A percentile compares a stretch with the other conserved stretches of the same genome.
phyloP scores from a whole-genome alignment of 768 basidiomycete species.

The Phaffia australis region DNA sequence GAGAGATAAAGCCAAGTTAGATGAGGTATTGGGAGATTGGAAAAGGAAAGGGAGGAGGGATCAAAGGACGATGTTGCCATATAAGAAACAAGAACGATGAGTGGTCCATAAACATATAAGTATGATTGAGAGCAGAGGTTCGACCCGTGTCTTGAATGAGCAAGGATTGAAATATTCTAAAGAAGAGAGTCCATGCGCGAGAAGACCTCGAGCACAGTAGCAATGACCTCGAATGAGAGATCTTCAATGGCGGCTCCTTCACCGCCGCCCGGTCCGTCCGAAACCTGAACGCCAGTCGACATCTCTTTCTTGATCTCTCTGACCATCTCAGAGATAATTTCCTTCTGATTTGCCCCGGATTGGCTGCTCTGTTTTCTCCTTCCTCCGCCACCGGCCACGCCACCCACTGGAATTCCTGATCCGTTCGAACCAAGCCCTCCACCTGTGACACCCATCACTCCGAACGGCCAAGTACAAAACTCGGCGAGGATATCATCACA shows the following conservation, averaged over 20 bases:
- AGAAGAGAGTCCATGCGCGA: constrained; percentile 81
- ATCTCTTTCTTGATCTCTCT: constrained; percentile 41
- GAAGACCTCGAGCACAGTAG: constrained; percentile 85
- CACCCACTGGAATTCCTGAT: constrained; percentile 14
- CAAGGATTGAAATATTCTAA: constrained; percentile 34
- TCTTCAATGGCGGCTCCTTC: constrained; percentile 45
- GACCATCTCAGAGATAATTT: constrained; percentile 42
- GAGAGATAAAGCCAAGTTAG: no score
- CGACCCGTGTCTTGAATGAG: not conserved
- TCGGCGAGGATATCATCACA: constrained; percentile 90
- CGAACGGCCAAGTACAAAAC: constrained; percentile 85
- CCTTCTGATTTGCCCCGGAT: constrained; percentile 26
- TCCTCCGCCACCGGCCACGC: constrained; percentile 21
- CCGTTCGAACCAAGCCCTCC: not conserved
- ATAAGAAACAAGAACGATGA: no score
- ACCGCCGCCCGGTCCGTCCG: constrained; percentile 29
- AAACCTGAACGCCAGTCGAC: constrained; percentile 21
- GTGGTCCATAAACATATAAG: no score
- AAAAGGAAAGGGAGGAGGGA: no score
- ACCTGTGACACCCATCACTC: constrained; percentile 27
- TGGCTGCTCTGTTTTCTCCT: constrained; percentile 9
- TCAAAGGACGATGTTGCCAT: no score
- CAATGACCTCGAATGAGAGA: constrained; percentile 76
- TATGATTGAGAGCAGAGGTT: not conserved
- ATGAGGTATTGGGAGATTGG: no score